Evolutionary conservation across 805 yeast species (phyloP), one percentile per base, ranked within the genome.

Genomic region (Yarrowia sp.): DNA sequence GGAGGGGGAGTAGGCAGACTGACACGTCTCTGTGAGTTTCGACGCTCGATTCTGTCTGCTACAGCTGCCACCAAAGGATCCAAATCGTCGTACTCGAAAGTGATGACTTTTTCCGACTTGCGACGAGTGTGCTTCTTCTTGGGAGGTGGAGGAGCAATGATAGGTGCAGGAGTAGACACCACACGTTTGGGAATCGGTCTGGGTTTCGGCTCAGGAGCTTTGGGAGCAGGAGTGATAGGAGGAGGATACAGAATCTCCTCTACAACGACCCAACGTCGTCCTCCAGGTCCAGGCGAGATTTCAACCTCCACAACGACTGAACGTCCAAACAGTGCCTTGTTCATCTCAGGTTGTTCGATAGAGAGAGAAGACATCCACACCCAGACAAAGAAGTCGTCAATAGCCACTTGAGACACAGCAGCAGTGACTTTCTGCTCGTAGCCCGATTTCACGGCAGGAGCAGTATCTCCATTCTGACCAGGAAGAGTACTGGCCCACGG

Each of bases 311-410:
- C 83, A 7, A 91, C 90, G 65, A 90, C 80, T 0, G 96, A 86
- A 68, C 95, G 82, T 9, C 97, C 97, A 77, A 91, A 91, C 1
- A 87, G 74, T 36, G 82, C 81, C 73, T 88, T 88, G 69, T 85
- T 85, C 28, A 78, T 74, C 36, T 81, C 79, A 0, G 91, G 84
- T 71, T 89, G 88, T 72, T 91, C 97, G 36, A 86, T 81, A 0
- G 90, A 90, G 28, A 90, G 73, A 1, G 91, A 83, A 0, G 92
- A 84, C 71, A 90, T 78, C 97, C 97, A 91, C 0, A 96, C 84
- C 97, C 97, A 91, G 33, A 90, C 89, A 71, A 87, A 91, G 74
- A 88, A 91, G 74, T 91, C 97, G 74, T 90, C 96, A 17, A 91
- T 84, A 6, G 89, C 81, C 0, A 89, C 87, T 66, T 89, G 82